Percentiles rank a stretch among this genome's conserved stretches.
These are phyloP conservation scores for Kluyveromyces starmeri DNA, from an alignment of 805 yeast genomes.

Conservation along the genomic window DNA sequence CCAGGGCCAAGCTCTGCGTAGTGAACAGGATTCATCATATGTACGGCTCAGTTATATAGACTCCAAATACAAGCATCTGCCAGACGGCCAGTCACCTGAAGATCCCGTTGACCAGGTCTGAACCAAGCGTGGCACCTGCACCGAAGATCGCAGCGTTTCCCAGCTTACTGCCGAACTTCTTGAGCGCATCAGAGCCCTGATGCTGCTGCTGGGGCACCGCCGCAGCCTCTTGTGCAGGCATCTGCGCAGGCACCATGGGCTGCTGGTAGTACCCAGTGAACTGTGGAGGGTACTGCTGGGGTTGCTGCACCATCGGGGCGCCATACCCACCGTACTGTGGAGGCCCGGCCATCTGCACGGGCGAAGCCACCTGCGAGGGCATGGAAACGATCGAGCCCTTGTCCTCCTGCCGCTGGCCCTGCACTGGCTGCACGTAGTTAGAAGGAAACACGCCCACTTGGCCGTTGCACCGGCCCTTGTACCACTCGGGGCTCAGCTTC, in stretches of 20 bases:
- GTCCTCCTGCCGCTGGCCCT: background rate
- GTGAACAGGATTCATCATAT: slow-evolving; percentile 54
- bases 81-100: slow-evolving; percentile 34
- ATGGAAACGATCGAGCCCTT: slow-evolving; percentile 11
- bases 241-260: slow-evolving; percentile 25
- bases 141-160: slow-evolving; percentile 94
- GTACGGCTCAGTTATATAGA: slow-evolving; percentile 35
- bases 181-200: slow-evolving; percentile 29
- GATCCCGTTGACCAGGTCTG: slow-evolving; percentile 67
- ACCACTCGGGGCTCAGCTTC: slow-evolving; percentile 80
- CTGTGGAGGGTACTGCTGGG: slow-evolving; percentile 43
- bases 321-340: slow-evolving; percentile 6
- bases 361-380: slow-evolving; percentile 11
- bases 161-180: slow-evolving; percentile 67
- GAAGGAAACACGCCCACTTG: slow-evolving; percentile 81
- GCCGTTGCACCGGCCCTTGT: slow-evolving; percentile 63
- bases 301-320: slow-evolving; percentile 16
- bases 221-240: slow-evolving; percentile 27
- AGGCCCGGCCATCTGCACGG: slow-evolving; percentile 27
- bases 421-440: slow-evolving; percentile 54
- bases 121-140: slow-evolving; percentile 92
- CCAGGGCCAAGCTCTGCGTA: slow-evolving; percentile 36
- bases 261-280: slow-evolving; percentile 39
- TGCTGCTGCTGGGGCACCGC: slow-evolving; percentile 28
- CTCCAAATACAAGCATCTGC: background rate